Base-by-base conservation (phyloP, 208 protist genomes). In the Leishmania turanica region DNA sequence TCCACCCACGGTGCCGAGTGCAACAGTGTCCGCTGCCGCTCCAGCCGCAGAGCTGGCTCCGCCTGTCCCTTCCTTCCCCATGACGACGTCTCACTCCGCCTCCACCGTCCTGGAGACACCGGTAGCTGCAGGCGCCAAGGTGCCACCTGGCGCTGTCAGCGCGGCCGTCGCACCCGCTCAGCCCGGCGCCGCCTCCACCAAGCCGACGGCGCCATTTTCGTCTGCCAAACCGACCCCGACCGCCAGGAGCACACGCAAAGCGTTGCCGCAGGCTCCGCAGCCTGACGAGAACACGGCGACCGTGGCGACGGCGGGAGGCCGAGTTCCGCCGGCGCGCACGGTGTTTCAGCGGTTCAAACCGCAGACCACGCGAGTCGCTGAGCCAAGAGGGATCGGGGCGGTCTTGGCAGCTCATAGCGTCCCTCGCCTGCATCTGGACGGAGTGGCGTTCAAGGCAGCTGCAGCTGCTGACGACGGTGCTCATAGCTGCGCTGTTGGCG, bases 271-370 rank as follows among this genome's bases (percentile, higher is more conserved):
- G 40, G 34, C 5, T 15, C 47, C 13, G 9, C 47, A 34, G 27
- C 19, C 71, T 75, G 47, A 27, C 71, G 17, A 2, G 71, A 75
- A 31, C 49, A 75, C 40, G 40, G 15, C 66, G 21, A 51, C 66
- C 15, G 19, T 40, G 40, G 19, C 37, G 24, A 37, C 68, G 40
- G 17, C 45, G 9, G 45, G 45, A 31, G 31, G 27, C 45, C 49
- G 21, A 49, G 42, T 7, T 73, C 42, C 60, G 40, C 45, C 81
- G 3, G 56, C 68, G 7, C 72, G 31, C 70, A 51, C 19, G 9
- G 77, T 81, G 13, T 85, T 81, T 66, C 76, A 75, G 34, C 81
- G 81, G 17, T 37, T 72, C 13, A 66, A 19, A 34, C 49, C 76
- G 31, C 7, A 21, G 40, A 70, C 45, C 51, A 1, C 60, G 8